phyloP scores from a whole-genome alignment of 2,329 filamentous ascomycete species.

The Penicillium verrucosum region DNA sequence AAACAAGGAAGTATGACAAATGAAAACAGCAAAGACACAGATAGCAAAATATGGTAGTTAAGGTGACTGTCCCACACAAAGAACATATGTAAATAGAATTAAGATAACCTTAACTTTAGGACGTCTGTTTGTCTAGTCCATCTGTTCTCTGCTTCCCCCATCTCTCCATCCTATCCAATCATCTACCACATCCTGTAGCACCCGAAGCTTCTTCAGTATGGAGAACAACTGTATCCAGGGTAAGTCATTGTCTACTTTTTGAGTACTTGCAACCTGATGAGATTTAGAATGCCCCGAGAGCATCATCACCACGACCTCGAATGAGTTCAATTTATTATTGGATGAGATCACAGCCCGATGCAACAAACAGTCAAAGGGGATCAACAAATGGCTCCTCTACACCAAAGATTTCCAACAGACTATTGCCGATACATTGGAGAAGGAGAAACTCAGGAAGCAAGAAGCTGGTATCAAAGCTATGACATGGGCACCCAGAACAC shows the following conservation, averaged over 20 bases:
- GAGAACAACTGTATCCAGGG: neutral
- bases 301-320: neutral
- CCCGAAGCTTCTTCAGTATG: neutral
- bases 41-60: too few species aligned
- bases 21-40: too few species aligned
- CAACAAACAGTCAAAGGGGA: neutral
- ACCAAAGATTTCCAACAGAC: neutral
- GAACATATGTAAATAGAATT: neutral
- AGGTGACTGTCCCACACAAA: neutral
- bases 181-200: neutral
- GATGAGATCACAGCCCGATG: conserved; percentile 1
- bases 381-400: neutral
- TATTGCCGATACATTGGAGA: neutral
- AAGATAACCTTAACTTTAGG: neutral
- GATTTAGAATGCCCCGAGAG: neutral
- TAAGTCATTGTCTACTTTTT: neutral
- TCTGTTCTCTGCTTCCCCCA: neutral
- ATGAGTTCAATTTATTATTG: neutral
- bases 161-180: neutral
- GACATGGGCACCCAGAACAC: neutral
- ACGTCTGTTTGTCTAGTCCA: neutral
- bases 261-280: neutral
- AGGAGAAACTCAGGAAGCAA: neutral
- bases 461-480: neutral
- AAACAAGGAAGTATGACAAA: too few species aligned